Base-by-base conservation (phyloP, 352 stramenopile species). In the Phytophthora tubulina region DNA sequence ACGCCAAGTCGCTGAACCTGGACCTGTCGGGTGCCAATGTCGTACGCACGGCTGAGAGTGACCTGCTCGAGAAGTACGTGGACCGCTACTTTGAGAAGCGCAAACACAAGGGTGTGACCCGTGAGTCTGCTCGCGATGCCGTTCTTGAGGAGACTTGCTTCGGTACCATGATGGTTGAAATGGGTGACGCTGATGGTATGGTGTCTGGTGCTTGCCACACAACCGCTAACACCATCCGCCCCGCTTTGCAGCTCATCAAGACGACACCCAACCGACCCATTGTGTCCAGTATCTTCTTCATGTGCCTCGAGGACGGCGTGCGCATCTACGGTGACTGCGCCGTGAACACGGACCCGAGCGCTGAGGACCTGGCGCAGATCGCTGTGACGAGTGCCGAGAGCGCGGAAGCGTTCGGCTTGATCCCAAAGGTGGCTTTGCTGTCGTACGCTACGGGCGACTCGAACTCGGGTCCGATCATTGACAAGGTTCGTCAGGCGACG, bases 241-340 rank as follows among this genome's bases (percentile, higher is more conserved):
- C 91, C 14, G 91, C 89, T 46, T 76, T 96, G 11, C 91, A 97
- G 77, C 73, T 97, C 6, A 95, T 97, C 75, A 97, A 97, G 84
- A 95, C 86, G 32, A 59, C 73, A 3, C 81, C 78, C 1, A 85
- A 85, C 48, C 80, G 84, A 21, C 85, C 84, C 4, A 79, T 95
- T 30, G 87, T 96, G 8, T 96, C 88, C 42, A 95, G 86, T 41
- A 69, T 95, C 51, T 96, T 97, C 63, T 97, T 97, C 82, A 97
- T 97, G 90, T 90, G 84, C 35, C 79, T 97, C 9, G 79, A 91
- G 31, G 78, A 93, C 66, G 85, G 88, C 17, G 90, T 97, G 14
- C 78, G 89, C 2, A 84, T 95, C 55, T 97, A 93, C 68, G 90
- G 87, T 39, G 90, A 97, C 67, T 97, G 90, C 59, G 90, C 90